Base-by-base conservation (phyloP, 163 green algal genomes). In the Volvox carteri region DNA sequence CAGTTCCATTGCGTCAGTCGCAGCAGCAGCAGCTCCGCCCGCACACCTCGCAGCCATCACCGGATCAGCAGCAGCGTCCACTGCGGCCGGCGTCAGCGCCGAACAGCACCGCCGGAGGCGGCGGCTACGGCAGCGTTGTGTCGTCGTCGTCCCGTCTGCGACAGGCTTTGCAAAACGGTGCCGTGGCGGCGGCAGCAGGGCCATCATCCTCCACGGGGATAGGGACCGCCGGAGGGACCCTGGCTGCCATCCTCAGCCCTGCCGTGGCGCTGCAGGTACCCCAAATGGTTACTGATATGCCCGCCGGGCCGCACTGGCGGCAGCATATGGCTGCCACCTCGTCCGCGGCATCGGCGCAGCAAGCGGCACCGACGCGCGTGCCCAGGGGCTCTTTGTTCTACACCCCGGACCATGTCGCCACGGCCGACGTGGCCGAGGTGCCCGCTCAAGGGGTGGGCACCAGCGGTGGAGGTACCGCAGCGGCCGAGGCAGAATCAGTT, bases 331-430 rank as follows among this genome's bases (percentile, higher is more conserved):
- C 0, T 1, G 39, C 30, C 16, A 19, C 35, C 8, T 28, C n/a
- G 11, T 42, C 44, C 28, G 77, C 52, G 14, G 21, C 21, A 19
- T 18, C 52, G 23, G 77, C 35, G 54, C 52, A 54, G 23, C 77
- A 54, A 1, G 28, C 54, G 21, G 52, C 77, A 39, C 52, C 35
- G 33, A 37, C 4, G 28, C 44, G 48, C 23, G 28, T 67, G 44
- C 80, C 80, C 25, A 44, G 62, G 25, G 80, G 80, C 0, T 76
- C 60, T 5, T 37, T 87, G 30, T 87, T 87, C 65, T 87, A 87
- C 33, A 42, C 41, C 0, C 14, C 41, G 14, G 28, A 14, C 4
- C 35, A 28, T 37, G 3, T 25, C n/a, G 56, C 23, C 6, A 21
- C 44, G 11, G 65, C 41, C 9, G 44, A 6, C 30, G 50, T 28